These are phyloP conservation scores for Candida alai DNA, from an alignment of 805 yeast species.

Conservation along the genomic window DNA sequence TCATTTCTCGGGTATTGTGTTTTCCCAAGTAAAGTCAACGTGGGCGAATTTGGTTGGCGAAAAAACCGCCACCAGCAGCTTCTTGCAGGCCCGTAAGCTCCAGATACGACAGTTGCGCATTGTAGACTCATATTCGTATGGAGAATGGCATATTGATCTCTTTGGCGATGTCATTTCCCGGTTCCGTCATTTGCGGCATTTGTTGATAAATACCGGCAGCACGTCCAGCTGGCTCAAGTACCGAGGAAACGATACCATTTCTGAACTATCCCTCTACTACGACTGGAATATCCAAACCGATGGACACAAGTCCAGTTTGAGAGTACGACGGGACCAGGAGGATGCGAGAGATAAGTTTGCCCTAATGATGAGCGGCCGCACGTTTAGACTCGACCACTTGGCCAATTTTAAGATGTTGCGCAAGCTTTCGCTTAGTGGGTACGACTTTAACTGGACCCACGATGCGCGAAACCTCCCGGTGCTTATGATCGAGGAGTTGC, in stretches of 20 bases:
- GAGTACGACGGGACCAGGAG: slow-evolving; percentile 3
- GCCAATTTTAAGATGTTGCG: slow-evolving; percentile 29
- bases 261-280: slow-evolving; percentile 22
- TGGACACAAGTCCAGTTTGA: slow-evolving; percentile 9
- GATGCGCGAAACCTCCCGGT: slow-evolving; percentile 15
- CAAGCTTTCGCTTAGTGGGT: slow-evolving; percentile 34
- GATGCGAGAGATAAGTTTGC: too few relatives aligned
- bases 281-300: too few relatives aligned
- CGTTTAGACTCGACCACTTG: slow-evolving; percentile 45
- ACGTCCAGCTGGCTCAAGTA: slow-evolving; percentile 43
- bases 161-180: slow-evolving; percentile 16
- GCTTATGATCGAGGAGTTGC: slow-evolving; percentile 21
- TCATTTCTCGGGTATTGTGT: slow-evolving; percentile 16
- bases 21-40: slow-evolving; percentile 18
- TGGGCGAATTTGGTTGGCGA: slow-evolving; percentile 22
- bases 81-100: slow-evolving; percentile 10
- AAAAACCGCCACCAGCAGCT: slow-evolving; percentile 3
- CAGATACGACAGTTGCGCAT: slow-evolving; percentile 24
- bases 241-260: slow-evolving; percentile 18
- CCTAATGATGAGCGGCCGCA: slow-evolving; percentile 16
- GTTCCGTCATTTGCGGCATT: slow-evolving; percentile 20
- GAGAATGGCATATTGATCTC: slow-evolving; percentile 35
- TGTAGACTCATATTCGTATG: slow-evolving; percentile 27
- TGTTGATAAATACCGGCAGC: slow-evolving; percentile 29
- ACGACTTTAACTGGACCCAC: slow-evolving; percentile 40